Base-by-base conservation (phyloP, 2,329 filamentous ascomycete genomes). In the Laburnicola sp. region DNA sequence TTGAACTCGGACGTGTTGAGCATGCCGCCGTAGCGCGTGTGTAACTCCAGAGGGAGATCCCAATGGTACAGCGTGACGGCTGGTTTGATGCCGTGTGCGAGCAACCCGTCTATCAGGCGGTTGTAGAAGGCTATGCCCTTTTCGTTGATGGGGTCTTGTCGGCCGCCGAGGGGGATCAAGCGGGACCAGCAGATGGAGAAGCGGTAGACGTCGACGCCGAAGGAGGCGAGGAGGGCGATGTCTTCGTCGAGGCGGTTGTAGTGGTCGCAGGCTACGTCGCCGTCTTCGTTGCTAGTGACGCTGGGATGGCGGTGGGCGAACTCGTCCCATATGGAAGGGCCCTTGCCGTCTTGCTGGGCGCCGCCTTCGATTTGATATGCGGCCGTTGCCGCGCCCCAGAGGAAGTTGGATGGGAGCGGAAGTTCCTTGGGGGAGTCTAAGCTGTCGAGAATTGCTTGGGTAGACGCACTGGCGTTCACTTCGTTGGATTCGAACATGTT, bases 221-320 rank as follows among this genome's bases (percentile, higher is more conserved):
- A 28, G 3, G n/a, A 22, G 5, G 49, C 46, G 26, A 62, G 44
- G 1, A 62, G 48, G 2, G 45, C 25, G 22, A 62, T 49, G 21
- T 62, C 57, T 21, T 89, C 84, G 47, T 70, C 67, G 57, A 74
- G 75, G 2, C 74, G 58, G 36, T 76, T 68, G 53, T 76, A 77
- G 11, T 75, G 70, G 4, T 54, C 47, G 23, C 39, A 47, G 1
- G 69, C 70, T 54, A 72, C 74, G 10, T 64, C 62, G 28, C 75
- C 74, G 26, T 73, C 69, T 25, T 75, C 66, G 22, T 70, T 72
- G 27, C 66, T 71, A 0, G 71, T 87, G 60, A 91, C 89, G 74
- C 91, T 92, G 63, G 87, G 87, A 6, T 86, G 66, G 11, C 73
- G 72, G 38, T 75, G 74, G 11, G 68, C 65, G 40, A 74, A 75